Conservation (phyloP, 768 basidiomycete genomes). For the Leucocoprinus birnbaumii region DNA sequence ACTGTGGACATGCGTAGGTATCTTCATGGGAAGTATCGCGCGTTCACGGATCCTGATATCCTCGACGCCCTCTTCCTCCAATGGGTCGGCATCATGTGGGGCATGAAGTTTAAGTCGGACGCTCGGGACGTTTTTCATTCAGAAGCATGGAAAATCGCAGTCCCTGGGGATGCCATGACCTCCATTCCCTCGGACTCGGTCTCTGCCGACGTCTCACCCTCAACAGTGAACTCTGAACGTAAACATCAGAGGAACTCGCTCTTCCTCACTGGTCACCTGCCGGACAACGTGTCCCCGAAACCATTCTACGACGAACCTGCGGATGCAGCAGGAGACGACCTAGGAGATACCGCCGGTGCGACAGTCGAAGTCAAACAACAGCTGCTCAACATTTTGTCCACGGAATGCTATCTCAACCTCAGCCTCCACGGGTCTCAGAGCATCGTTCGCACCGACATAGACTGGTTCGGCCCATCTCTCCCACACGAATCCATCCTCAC, state of each 20-base stretch:
- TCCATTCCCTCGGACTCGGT: conserved; percentile 15
- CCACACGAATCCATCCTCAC: conserved; percentile 38
- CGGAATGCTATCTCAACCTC: conserved; percentile 37
- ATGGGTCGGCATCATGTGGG: conserved; percentile 41
- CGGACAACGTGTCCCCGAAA: conserved; percentile 14
- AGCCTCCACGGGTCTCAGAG: conserved; percentile 30
- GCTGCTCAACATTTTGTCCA: conserved; percentile 36
- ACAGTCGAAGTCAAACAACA: conserved; percentile 31
- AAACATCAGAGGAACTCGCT: conserved; percentile 19
- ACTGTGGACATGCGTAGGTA: conserved; percentile 42
- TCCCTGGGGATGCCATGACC: conserved; percentile 17
- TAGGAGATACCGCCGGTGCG: conserved; percentile 16
- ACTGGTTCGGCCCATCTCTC: conserved; percentile 42
- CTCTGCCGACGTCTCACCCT: neutral
- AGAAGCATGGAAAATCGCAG: conserved; percentile 33
- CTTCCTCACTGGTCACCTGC: conserved; percentile 36
- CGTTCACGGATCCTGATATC: conserved; percentile 47
- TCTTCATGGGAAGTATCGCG: conserved; percentile 48
- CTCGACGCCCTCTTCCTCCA: conserved; percentile 43
- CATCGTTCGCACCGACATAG: conserved; percentile 37
- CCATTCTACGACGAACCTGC: conserved; percentile 23
- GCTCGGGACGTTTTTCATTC: conserved; percentile 27
- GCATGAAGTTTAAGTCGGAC: conserved; percentile 30
- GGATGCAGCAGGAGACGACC: conserved; percentile 17
- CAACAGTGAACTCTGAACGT: conserved; percentile 22